These are phyloP conservation scores for Sporothrix globosa DNA, from an alignment of 2,329 filamentous ascomycete species.

Conservation along the genomic window DNA sequence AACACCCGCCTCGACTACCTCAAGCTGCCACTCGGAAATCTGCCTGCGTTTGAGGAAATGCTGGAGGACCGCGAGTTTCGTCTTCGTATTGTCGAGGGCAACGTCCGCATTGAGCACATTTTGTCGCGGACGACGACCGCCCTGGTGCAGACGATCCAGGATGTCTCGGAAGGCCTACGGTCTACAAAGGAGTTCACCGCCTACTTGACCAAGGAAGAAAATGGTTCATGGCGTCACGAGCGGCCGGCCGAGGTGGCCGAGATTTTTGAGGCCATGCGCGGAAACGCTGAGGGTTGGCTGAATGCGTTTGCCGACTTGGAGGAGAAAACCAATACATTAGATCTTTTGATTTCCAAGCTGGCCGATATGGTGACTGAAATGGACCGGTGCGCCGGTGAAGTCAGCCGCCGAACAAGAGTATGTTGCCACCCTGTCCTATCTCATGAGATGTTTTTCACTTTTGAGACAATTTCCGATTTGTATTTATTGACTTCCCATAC, in stretches of 20 bases:
- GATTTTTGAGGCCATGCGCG: constrained; percentile 87
- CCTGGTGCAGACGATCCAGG: constrained; percentile 76
- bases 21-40: constrained; percentile 80
- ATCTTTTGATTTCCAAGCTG: constrained; percentile 70
- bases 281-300: constrained; percentile 89
- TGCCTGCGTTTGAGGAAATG: constrained; percentile 82
- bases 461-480: constrained; percentile 14
- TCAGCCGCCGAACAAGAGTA: constrained; percentile 77
- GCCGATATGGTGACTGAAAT: constrained; percentile 81
- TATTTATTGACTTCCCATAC: background rate
- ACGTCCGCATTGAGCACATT: constrained; percentile 89
- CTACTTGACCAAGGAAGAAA: constrained; percentile 71
- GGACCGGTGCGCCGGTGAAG: constrained; percentile 79
- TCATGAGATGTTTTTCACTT: constrained; percentile 29
- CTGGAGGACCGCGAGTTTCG: constrained; percentile 83
- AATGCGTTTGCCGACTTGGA: constrained; percentile 77
- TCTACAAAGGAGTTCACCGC: constrained; percentile 75
- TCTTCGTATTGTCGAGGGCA: constrained; percentile 78
- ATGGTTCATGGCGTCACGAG: constrained; percentile 63
- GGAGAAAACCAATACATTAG: constrained; percentile 70
- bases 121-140: constrained; percentile 75
- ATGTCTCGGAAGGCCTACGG: constrained; percentile 76
- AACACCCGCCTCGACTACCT: constrained; percentile 77
- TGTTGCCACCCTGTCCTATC: constrained; percentile 40
- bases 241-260: constrained; percentile 64